Percentiles rank a stretch among this genome's conserved stretches.
Conservation (phyloP, 1,139 yeast species). For the Hemisphaericaspora xylanilytica region DNA sequence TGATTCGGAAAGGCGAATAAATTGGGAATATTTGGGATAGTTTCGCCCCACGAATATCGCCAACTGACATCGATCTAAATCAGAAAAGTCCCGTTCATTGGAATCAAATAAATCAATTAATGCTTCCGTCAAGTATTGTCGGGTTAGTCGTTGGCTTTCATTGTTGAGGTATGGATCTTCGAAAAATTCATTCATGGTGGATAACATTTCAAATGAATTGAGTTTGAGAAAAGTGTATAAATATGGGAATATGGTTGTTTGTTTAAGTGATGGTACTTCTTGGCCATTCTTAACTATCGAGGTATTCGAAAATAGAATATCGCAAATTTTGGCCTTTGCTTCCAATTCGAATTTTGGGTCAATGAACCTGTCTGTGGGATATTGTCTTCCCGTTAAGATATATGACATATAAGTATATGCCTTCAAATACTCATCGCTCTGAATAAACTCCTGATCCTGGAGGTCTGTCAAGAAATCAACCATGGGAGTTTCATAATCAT, state of each 20-base stretch:
- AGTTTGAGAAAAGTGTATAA: conserved; percentile 46
- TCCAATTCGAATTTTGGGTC: conserved; percentile 20
- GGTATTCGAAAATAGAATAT: conserved; percentile 44
- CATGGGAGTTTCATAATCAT: conserved; percentile 69
- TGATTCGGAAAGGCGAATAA: conserved; percentile 65
- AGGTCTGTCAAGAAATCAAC: conserved; percentile 51
- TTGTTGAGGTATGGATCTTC: conserved; percentile 68
- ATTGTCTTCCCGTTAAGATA: conserved; percentile 72
- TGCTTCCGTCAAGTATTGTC: conserved; percentile 69
- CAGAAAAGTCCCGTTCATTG: conserved; percentile 18
- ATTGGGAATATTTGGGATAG: conserved; percentile 78
- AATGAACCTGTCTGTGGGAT: conserved; percentile 63
- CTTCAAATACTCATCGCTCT: conserved; percentile 24
- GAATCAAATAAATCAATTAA: conserved; percentile 51
- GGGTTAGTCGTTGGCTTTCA: conserved; percentile 33
- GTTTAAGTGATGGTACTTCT: conserved; percentile 13
- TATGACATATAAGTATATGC: conserved; percentile 65
- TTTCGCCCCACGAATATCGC: conserved; percentile 73
- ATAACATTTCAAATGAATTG: conserved; percentile 57
- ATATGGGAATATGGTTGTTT: conserved; percentile 58
- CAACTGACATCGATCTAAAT: conserved; percentile 39
- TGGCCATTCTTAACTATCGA: conserved; percentile 13
- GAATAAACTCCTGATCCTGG: conserved; percentile 7
- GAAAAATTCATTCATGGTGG: conserved; percentile 71
- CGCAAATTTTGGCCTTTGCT: conserved; percentile 51